Base-by-base conservation (phyloP, 495 filamentous ascomycete species). In the Penicillium longicatenatum region DNA sequence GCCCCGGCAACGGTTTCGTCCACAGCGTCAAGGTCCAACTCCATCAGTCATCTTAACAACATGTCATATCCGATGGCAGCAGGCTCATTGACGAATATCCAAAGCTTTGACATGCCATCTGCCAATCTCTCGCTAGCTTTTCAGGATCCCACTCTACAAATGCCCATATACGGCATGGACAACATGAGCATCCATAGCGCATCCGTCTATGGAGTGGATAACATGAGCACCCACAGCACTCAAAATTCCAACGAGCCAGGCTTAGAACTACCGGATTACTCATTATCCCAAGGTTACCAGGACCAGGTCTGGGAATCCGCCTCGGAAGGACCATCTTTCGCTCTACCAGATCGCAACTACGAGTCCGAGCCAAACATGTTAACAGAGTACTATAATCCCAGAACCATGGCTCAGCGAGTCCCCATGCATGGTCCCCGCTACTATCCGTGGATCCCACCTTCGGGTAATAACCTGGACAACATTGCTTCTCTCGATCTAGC, bases 401-500 rank as follows among this genome's bases (percentile, higher is more conserved):
- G 21, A 8, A 11, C 45, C 2, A 48, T 48, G 16, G 30, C 14
- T 9, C 21, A 48, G 14, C 1, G 16, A n/a, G 19, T 14, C 3
- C 16, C 9, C 24, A 30, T 29, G 22, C 45, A 48, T 48, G 12
- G 24, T 30, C 45, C 6, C 8, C 45, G 45, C 3, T 19, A 48
- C 7, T 31, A 48, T 31, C 24, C 45, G 2, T 48, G 45, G 45
- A 17, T 29, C 8, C 21, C 24, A 4, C 22, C 22, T 9, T 17
- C 21, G 1, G n/a, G 45, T 3, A 48, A 48, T 17, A 30, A 16
- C n/a, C 16, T 48, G 45, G 12, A 48, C 30, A 48, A 48, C 8
- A 48, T 48, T 16, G 45, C 45, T 48, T 48, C 45, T 30, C 45
- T 48, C 16, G 45, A 48, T 48, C 45, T 48, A 1, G 45, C 45